phyloP scores from a whole-genome alignment of 2,329 filamentous ascomycete genomes.

The Monilinia laxa region DNA sequence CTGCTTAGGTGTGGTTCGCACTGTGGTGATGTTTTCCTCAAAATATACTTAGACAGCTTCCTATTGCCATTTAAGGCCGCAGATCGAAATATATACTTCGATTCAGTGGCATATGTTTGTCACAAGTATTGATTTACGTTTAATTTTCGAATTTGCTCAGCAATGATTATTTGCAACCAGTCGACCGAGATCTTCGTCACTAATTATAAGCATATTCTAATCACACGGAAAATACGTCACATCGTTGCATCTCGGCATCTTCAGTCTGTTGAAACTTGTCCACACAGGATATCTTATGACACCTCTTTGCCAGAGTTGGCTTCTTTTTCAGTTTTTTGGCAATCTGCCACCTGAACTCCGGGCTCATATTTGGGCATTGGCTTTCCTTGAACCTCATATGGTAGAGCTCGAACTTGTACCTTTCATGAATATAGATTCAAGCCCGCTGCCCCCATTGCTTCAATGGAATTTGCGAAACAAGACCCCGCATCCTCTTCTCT shows the following conservation, averaged over 20 bases:
- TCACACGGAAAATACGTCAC: slow-evolving; percentile 6
- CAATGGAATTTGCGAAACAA: neutral
- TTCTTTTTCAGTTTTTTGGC: slow-evolving; percentile 3
- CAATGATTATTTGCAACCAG: neutral
- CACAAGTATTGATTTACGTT: neutral
- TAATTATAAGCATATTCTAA: neutral
- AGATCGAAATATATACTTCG: neutral
- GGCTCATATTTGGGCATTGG: slow-evolving; percentile 6
- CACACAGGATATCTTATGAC: neutral
- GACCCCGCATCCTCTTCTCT: slow-evolving; percentile 10
- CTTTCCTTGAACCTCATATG: neutral
- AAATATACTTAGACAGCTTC: neutral
- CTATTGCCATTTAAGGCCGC: too few species aligned
- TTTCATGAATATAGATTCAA: neutral
- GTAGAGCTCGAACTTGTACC: neutral
- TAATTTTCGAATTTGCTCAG: neutral
- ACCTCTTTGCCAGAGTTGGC: neutral
- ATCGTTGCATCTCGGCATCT: slow-evolving; percentile 9
- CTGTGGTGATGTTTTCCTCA: neutral
- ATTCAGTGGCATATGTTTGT: neutral
- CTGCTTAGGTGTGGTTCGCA: neutral
- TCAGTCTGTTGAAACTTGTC: slow-evolving; percentile 1
- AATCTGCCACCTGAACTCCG: slow-evolving; percentile 14
- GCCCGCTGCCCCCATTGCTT: neutral
- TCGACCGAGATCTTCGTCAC: neutral